Evolutionary conservation across 2,329 filamentous ascomycete species (phyloP).

Genomic region (Canariomyces notabilis): DNA sequence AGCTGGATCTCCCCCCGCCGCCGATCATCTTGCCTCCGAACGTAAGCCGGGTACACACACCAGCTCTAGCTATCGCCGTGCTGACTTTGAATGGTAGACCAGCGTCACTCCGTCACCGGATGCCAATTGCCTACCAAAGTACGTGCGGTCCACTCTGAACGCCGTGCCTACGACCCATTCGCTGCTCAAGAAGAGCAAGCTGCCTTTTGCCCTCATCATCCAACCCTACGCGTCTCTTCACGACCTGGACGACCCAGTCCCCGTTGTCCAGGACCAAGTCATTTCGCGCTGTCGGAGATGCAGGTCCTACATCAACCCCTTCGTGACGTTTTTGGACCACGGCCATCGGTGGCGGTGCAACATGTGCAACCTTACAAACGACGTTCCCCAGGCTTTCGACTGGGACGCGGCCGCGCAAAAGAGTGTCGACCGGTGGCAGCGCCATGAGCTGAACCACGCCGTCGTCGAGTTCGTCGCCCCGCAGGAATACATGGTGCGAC

Average conservation of each 20-base stretch:
- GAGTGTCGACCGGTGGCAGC: constrained; percentile 84
- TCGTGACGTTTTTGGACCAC: constrained; percentile 92
- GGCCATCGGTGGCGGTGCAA: constrained; percentile 98
- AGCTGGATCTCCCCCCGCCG: constrained; percentile 86
- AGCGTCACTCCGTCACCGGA: constrained; percentile 87
- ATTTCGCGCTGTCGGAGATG: constrained; percentile 95
- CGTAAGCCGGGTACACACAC: constrained; percentile 51
- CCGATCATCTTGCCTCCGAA: constrained; percentile 87
- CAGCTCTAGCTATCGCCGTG: constrained; percentile 10
- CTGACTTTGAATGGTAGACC: constrained; percentile 54
- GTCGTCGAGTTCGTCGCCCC: constrained; percentile 97
- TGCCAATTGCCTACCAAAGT: constrained; percentile 89
- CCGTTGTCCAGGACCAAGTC: constrained; percentile 91
- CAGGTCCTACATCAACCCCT: constrained; percentile 96
- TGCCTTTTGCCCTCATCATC: constrained; percentile 92
- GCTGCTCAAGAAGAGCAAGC: constrained; percentile 90
- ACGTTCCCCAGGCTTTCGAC: constrained; percentile 98
- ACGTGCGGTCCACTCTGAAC: constrained; percentile 91
- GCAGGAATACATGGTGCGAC: constrained; percentile 98
- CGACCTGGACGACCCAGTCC: constrained; percentile 85
- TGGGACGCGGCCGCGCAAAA: constrained; percentile 94
- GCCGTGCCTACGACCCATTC: constrained; percentile 88
- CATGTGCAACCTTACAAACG: constrained; percentile 98
- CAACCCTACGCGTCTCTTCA: constrained; percentile 92
- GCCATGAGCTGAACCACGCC: constrained; percentile 89